These are phyloP conservation scores for Simplicillium aogashimaense DNA, from an alignment of 2,329 filamentous ascomycete genomes.

Conservation along the genomic window DNA sequence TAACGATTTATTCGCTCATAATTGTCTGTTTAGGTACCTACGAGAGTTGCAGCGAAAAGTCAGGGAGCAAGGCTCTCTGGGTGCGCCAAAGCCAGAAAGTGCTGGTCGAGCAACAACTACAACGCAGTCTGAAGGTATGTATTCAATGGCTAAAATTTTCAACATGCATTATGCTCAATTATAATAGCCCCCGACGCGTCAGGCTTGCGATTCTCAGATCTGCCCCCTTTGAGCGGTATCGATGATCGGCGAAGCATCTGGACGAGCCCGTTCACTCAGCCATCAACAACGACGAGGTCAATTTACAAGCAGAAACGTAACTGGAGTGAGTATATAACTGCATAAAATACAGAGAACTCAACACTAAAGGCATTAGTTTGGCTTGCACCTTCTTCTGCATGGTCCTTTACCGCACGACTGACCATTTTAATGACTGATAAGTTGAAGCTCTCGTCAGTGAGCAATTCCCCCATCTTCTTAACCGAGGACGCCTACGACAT, in stretches of 20 bases:
- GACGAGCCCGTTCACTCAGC: slow-evolving; percentile 17
- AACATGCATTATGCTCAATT: slow-evolving; percentile 10
- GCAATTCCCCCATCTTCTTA: slow-evolving; percentile 12
- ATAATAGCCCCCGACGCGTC: slow-evolving; percentile 2
- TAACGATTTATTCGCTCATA: neutral
- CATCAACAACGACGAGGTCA: slow-evolving; percentile 18
- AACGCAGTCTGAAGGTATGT: too few relatives aligned
- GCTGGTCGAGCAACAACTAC: too few relatives aligned
- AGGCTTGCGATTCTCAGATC: neutral
- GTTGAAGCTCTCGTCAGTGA: slow-evolving; percentile 13
- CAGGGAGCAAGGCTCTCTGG: slow-evolving; percentile 6
- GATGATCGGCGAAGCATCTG: slow-evolving; percentile 15
- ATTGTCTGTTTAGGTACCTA: slow-evolving; percentile 11
- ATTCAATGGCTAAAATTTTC: neutral
- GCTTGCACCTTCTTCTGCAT: slow-evolving; percentile 21
- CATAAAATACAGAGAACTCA: neutral
- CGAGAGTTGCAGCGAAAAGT: slow-evolving; percentile 14
- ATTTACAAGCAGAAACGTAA: slow-evolving; percentile 17
- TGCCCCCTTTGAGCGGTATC: neutral
- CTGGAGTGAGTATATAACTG: slow-evolving; percentile 21
- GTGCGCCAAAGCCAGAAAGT: slow-evolving; percentile 5
- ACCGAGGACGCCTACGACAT: slow-evolving; percentile 19
- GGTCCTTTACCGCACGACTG: slow-evolving; percentile 22
- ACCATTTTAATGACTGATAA: slow-evolving; percentile 20
- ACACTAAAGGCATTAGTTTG: slow-evolving; percentile 10